These are phyloP conservation scores for Monosporascus ibericus DNA, from an alignment of 2,329 filamentous ascomycete genomes.

Conservation along the genomic window DNA sequence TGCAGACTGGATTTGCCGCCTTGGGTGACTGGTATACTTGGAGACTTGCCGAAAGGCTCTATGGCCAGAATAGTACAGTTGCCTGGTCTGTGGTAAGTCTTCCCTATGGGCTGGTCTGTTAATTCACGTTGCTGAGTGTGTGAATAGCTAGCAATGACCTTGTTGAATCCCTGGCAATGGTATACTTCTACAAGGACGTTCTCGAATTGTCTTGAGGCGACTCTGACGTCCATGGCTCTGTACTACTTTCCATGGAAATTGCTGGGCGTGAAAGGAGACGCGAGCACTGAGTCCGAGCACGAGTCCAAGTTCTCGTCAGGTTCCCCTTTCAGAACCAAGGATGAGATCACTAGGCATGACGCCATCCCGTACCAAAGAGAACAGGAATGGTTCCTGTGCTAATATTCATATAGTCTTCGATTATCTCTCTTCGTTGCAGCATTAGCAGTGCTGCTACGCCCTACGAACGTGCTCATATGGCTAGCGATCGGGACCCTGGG, in stretches of 20 bases:
- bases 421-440: slow-evolving; percentile 70
- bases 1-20: slow-evolving; percentile 74
- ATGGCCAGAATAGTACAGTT: slow-evolving; percentile 57
- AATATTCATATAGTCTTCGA: slow-evolving; percentile 38
- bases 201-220: slow-evolving; percentile 91
- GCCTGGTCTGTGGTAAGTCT: slow-evolving; percentile 65
- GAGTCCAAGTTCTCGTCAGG: slow-evolving; percentile 28
- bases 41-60: slow-evolving; percentile 69
- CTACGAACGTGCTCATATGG: slow-evolving; percentile 89
- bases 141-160: slow-evolving; percentile 59
- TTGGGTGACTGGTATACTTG: slow-evolving; percentile 82
- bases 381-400: slow-evolving; percentile 9
- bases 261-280: slow-evolving; percentile 35
- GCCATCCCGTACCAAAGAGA: slow-evolving; percentile 4
- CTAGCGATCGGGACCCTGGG: slow-evolving; percentile 54
- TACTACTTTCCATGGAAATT: slow-evolving; percentile 83
- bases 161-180: slow-evolving; percentile 89
- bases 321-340: slow-evolving; percentile 19
- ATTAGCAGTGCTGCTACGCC: slow-evolving; percentile 76
- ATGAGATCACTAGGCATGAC: slow-evolving; percentile 26
- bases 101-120: not conserved
- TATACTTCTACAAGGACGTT: slow-evolving; percentile 90
- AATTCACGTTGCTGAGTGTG: slow-evolving; percentile 8
- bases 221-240: slow-evolving; percentile 73
- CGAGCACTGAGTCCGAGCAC: slow-evolving; percentile 34